phyloP scores from a whole-genome alignment of 345 rosid genomes.

The Turritis glabra region DNA sequence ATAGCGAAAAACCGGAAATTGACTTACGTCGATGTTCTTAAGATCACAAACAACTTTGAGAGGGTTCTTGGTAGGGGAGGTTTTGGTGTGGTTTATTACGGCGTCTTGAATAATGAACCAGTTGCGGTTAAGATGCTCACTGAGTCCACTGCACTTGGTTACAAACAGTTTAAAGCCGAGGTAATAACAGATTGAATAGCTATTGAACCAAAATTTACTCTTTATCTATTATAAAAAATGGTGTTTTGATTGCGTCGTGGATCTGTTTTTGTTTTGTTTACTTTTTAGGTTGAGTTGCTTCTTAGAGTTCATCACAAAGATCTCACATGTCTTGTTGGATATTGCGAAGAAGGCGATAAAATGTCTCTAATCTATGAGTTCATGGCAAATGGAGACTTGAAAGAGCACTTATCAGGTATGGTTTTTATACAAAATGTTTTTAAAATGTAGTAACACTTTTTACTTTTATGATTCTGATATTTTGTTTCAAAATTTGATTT shows the following conservation, averaged over 20 bases:
- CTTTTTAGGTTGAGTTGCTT: conserved; percentile 43
- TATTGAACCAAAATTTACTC: background rate
- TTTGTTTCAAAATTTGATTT: background rate
- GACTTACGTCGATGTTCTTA: conserved; percentile 40
- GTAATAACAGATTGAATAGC: background rate
- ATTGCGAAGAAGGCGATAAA: conserved; percentile 47
- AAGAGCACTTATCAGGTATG: conserved; percentile 40
- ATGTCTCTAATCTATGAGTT: conserved; percentile 54
- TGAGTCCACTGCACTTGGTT: conserved; percentile 37
- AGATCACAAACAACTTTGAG: conserved; percentile 48
- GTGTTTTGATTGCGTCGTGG: conserved; percentile 1
- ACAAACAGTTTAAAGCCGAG: conserved; percentile 45
- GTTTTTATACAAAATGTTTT: background rate
- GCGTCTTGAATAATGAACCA: conserved; percentile 33
- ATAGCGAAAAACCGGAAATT: conserved; percentile 35
- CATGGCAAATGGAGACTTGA: conserved; percentile 61
- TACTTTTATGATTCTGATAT: conserved; percentile 1
- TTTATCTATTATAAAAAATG: background rate
- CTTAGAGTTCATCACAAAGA: conserved; percentile 49
- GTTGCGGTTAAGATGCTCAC: conserved; percentile 52
- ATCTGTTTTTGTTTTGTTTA: conserved; percentile 8
- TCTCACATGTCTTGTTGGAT: conserved; percentile 53
- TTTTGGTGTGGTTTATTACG: conserved; percentile 50
- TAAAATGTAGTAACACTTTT: background rate
- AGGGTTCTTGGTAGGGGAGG: conserved; percentile 53